These are phyloP conservation scores for Crotalaria pallida DNA, from an alignment of 306 rosid species.

Conservation along the genomic window DNA sequence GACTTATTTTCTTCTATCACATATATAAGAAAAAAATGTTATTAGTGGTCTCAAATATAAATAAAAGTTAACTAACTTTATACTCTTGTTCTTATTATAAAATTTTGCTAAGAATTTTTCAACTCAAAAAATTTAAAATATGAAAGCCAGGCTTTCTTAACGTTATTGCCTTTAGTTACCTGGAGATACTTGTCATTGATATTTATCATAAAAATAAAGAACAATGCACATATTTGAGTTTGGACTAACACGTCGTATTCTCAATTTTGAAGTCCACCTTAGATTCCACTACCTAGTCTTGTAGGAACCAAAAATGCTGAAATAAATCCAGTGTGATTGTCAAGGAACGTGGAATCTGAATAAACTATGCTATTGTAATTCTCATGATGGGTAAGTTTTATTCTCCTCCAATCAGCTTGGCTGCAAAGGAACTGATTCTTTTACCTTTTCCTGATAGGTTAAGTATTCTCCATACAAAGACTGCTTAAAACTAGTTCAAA, in stretches of 20 bases:
- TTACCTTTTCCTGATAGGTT: background rate
- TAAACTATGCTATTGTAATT: background rate
- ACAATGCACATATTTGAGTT: background rate
- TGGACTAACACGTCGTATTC: background rate
- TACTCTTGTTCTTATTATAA: too few relatives aligned
- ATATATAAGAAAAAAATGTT: too few relatives aligned
- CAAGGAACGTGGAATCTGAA: background rate
- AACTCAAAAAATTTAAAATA: too few relatives aligned
- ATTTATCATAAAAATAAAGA: conserved; percentile 4
- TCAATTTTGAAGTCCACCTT: background rate
- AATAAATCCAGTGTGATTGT: background rate
- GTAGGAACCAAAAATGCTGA: background rate
- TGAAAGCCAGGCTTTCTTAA: too few relatives aligned
- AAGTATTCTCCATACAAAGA: too few relatives aligned
- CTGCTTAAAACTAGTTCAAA: too few relatives aligned
- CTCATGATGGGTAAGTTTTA: background rate
- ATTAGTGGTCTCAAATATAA: too few relatives aligned
- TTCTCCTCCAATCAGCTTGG: background rate
- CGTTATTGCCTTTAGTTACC: background rate
- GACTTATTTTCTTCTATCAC: too few relatives aligned
- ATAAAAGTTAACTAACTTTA: too few relatives aligned
- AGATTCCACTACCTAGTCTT: background rate
- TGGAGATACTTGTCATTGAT: background rate
- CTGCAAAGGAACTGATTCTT: background rate
- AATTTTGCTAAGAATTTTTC: too few relatives aligned